Conservation (phyloP, 148 eudicot species). For the Diospyros lotus region DNA sequence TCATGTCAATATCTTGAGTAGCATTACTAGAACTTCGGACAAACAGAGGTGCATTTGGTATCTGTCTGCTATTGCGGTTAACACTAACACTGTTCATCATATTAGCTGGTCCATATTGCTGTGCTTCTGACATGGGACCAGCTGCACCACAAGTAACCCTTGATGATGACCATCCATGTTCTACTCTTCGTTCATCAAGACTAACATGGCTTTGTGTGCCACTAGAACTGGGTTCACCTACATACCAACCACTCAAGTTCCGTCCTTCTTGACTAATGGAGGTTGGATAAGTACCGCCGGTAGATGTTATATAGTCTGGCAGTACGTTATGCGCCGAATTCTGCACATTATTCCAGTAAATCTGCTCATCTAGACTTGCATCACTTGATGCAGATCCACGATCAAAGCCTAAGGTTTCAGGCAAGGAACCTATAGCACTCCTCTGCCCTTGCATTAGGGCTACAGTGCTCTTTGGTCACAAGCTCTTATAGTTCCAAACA, state of each 20-base stretch:
- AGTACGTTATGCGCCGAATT: conserved; percentile 44
- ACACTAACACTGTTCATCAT: conserved; percentile 31
- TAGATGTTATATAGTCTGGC: conserved; percentile 37
- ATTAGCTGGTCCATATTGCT: conserved; percentile 31
- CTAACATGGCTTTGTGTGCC: conserved; percentile 10
- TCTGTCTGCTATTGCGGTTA: conserved; percentile 28
- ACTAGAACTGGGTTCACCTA: conserved; percentile 40
- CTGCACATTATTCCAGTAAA: conserved; percentile 57
- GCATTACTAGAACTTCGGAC: conserved; percentile 28
- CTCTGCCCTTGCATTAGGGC: conserved; percentile 87
- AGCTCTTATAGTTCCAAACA: conserved; percentile 3
- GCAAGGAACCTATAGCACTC: conserved; percentile 72
- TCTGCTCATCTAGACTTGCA: conserved; percentile 53
- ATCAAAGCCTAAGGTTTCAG: conserved; percentile 66
- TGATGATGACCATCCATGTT: conserved; percentile 15
- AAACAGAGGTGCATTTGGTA: conserved; percentile 25
- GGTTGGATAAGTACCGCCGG: conserved; percentile 25
- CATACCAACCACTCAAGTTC: conserved; percentile 33
- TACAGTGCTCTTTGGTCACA: conserved; percentile 10
- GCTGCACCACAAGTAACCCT: conserved; percentile 13
- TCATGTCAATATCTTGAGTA: conserved; percentile 41
- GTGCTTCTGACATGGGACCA: conserved; percentile 32
- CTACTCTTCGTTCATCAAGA: conserved; percentile 26
- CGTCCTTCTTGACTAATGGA: conserved; percentile 22
- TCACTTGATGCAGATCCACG: conserved; percentile 59